Evolutionary conservation across 768 basidiomycete genomes (phyloP).

Genomic region (Filobasidium floriforme): DNA sequence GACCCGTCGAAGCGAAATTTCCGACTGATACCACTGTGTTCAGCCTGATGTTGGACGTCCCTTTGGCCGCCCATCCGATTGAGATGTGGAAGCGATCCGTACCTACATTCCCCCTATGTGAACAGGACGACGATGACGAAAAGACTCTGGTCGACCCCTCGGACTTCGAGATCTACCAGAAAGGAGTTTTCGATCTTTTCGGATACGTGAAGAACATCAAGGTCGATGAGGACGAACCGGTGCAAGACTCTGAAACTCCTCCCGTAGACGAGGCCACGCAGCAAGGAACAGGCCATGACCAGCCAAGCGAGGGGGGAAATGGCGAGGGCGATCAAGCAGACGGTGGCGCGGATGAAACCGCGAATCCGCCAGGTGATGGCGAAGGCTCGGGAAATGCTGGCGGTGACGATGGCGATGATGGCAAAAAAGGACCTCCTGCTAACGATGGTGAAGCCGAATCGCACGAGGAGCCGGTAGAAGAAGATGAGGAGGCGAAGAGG

Average conservation of each 20-base stretch:
- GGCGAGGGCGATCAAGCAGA: conserved; percentile 1
- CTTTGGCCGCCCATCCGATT: not conserved
- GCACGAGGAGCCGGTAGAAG: not conserved
- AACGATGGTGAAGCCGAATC: too few relatives aligned
- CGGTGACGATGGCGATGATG: conserved; percentile 14
- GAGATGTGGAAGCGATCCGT: not conserved
- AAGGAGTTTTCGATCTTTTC: not conserved
- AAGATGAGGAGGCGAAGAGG: not conserved
- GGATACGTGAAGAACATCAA: not conserved
- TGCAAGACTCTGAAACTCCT: not conserved
- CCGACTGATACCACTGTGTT: not conserved
- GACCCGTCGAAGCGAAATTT: not conserved
- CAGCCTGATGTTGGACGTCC: not conserved
- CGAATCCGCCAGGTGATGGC: not conserved
- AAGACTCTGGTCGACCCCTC: conserved; percentile 3
- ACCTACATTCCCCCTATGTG: not conserved
- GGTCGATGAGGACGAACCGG: not conserved
- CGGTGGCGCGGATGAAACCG: conserved; percentile 7
- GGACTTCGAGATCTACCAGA: not conserved
- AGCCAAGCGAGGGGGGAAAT: too few relatives aligned
- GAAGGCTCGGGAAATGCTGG: not conserved
- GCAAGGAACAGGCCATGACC: too few relatives aligned
- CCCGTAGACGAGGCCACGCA: not conserved
- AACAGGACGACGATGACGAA: conserved; percentile 1
- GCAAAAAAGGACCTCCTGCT: not conserved